Base-by-base conservation (phyloP, 2,329 filamentous ascomycete species). In the Thielaviopsis cerberus region DNA sequence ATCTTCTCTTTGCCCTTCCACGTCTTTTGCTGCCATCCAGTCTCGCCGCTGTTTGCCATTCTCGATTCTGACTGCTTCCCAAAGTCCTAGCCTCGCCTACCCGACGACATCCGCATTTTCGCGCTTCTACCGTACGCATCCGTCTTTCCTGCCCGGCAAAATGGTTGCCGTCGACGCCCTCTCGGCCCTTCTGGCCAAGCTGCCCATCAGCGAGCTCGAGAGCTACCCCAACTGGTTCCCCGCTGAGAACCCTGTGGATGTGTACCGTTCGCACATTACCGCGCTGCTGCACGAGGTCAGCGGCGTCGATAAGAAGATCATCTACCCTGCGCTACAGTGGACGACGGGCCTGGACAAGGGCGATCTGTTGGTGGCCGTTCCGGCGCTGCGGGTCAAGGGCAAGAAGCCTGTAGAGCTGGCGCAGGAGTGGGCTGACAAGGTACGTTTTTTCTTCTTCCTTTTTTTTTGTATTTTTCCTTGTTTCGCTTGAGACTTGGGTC, bases 331-430 rank as follows among this genome's bases (percentile, higher is more conserved):
- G 41, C 73, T 94, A 50, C 79, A 85, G 72, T 91, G 86, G 86
- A 91, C 88, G 4, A 75, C 80, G 62, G 80, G 83, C 41, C 75
- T 89, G 23, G 88, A 92, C 63, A 88, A 90, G 73, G 88, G 88
- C 53, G 88, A 94, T 70, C 72, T 94, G 64, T 79, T 86, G 57
- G 71, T 94, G 53, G 83, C 88, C 8, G 81, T 88, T 8, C 86
- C 88, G 17, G 85, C 87, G n/a, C 76, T 94, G 62, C 78, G 88
- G 62, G 71, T 91, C 65, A 91, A 85, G 71, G 82, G 82, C 62
- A 76, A 76, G 68, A 85, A 85, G 67, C 81, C 82, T 11, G 72
- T 75, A 61, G 79, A 78, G 63, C 71, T 85, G 56, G 81, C 78
- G 13, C 69, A 72, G 62, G 77, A 86, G 66, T 84, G 81, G 79